Base-by-base conservation (phyloP, 305 asterid species). In the Plantago rigida region DNA sequence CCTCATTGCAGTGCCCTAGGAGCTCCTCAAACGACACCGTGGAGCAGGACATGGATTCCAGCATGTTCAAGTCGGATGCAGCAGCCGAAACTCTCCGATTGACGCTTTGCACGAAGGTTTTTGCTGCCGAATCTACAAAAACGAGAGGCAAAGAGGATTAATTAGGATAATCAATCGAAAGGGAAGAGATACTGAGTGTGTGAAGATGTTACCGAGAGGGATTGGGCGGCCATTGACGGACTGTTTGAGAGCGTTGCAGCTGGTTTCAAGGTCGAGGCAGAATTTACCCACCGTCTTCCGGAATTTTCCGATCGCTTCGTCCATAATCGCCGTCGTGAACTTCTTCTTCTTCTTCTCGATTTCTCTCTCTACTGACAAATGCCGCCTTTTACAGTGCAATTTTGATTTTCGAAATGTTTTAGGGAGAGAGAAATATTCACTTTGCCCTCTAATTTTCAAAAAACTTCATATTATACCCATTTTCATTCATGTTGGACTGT, bases 11-110 rank as follows among this genome's bases (percentile, higher is more conserved):
- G 75, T 87, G 93, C 45, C 98, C 98, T 34, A 87, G 67, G 44
- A 91, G 86, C 86, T 91, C 98, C 86, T 86, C 98, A 15, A 91
- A 91, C 62, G 95, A 91, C 69, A 91, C 96, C 59, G 96, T 86
- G 11, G 77, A 95, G 22, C 75, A 86, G 34, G 93, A 73, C 94
- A 91, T 86, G 41, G 98, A 84, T 59, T 91, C 98, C 55, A 91
- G 80, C 82, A 85, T 71, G 84, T 81, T 82, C 77, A 91, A 79
- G 69, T 91, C 93, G 14, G 73, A 64, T 50, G 78, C 79, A 4
- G 86, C 76, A n/a, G 79, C 75, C 3, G 87, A 56, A 9, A 79
- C 84, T 39, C 85, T 81, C 65, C 84, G 79, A 63, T 81, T 86
- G 58, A 91, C 66, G 71, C 92, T 71, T 69, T 80, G 92, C 31